These are phyloP conservation scores for Trichoderma atrobrunneum DNA, from an alignment of 2,329 filamentous ascomycete genomes.

Conservation along the genomic window DNA sequence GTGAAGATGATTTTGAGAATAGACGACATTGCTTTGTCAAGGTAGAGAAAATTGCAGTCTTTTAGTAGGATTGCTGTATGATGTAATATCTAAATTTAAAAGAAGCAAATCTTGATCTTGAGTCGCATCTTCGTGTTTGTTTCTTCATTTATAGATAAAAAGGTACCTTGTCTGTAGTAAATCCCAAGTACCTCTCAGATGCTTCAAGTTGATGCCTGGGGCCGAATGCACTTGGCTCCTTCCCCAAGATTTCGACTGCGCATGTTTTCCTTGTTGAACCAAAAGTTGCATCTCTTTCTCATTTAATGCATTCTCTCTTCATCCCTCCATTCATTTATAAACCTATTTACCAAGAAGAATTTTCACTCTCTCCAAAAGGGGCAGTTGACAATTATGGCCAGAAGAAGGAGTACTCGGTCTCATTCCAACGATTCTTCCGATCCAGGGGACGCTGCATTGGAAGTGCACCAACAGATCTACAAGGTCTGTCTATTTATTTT, in stretches of 20 bases:
- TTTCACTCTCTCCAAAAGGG: neutral
- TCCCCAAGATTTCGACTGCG: neutral
- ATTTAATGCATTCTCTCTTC: neutral
- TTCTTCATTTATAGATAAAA: neutral
- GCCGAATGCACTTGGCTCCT: neutral
- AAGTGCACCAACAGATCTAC: slow-evolving; percentile 30
- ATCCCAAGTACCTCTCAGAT: neutral
- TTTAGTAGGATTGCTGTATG: slow-evolving; percentile 35
- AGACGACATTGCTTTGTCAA: slow-evolving; percentile 63
- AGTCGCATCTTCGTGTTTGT: neutral
- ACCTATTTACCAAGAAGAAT: too few relatives aligned
- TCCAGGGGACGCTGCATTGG: slow-evolving; percentile 25
- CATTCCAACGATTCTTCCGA: slow-evolving; percentile 25
- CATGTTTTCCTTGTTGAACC: neutral
- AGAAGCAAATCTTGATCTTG: neutral
- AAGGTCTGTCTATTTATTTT: slow-evolving; percentile 22
- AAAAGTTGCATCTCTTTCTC: neutral
- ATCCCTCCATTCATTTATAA: neutral
- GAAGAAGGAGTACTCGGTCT: slow-evolving; percentile 21
- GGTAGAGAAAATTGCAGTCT: slow-evolving; percentile 41
- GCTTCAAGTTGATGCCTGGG: neutral
- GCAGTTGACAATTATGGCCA: slow-evolving; percentile 1
- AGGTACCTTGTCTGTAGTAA: neutral
- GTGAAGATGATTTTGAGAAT: slow-evolving; percentile 87
- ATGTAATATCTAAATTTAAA: slow-evolving; percentile 32